Evolutionary conservation across 345 rosid species (phyloP).

Genomic region (Linum trigynum): DNA sequence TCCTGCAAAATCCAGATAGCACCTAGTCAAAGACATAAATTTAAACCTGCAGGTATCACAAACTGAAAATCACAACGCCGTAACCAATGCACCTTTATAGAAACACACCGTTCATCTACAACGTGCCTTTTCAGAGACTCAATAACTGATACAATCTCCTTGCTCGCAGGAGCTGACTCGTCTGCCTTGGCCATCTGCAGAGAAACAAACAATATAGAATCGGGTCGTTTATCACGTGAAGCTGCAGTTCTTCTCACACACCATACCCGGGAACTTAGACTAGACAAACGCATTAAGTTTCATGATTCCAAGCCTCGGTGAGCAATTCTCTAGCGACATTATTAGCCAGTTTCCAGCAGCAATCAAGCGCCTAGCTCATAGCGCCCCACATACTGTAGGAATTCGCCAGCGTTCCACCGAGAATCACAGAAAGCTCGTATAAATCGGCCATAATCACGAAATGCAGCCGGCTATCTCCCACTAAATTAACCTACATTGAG

Average conservation of each 20-base stretch:
- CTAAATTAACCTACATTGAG: not conserved
- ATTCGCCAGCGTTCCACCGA: not conserved
- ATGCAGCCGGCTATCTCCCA: not conserved
- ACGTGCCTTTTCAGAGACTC: conserved; percentile 61
- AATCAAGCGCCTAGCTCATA: not conserved
- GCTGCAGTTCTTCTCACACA: too few relatives aligned
- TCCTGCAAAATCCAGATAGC: conserved; percentile 34
- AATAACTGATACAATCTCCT: conserved; percentile 48
- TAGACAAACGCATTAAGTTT: too few relatives aligned
- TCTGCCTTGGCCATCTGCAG: conserved; percentile 4
- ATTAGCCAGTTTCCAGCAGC: not conserved
- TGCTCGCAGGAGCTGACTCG: conserved; percentile 15
- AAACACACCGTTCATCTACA: conserved; percentile 48
- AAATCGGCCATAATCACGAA: not conserved
- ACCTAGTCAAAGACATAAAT: not conserved
- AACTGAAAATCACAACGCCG: not conserved
- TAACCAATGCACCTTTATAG: conserved; percentile 42
- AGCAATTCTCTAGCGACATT: too few relatives aligned
- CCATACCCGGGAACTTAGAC: too few relatives aligned
- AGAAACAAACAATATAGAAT: not conserved
- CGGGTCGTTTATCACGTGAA: too few relatives aligned
- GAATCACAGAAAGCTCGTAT: not conserved
- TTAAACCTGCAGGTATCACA: conserved; percentile 6
- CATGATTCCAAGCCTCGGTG: too few relatives aligned
- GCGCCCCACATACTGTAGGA: not conserved